These are phyloP conservation scores for Trichosporon sp. DNA, from an alignment of 1,284 basidiomycete genomes.

Conservation along the genomic window DNA sequence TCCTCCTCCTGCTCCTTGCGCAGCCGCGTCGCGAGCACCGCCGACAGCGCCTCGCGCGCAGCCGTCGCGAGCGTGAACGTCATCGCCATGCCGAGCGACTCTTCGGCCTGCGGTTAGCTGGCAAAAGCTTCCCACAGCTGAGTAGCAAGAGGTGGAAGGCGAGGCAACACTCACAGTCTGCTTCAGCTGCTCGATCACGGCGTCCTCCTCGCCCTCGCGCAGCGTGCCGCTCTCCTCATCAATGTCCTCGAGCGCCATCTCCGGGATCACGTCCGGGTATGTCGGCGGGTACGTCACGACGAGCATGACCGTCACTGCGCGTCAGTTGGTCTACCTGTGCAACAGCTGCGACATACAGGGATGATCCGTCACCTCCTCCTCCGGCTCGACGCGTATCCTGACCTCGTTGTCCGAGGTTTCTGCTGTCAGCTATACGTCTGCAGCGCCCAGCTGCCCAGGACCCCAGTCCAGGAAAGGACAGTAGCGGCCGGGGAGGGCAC, in stretches of 20 bases:
- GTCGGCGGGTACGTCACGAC: conserved; percentile 64
- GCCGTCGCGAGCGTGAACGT: conserved; percentile 89
- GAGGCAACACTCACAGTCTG: conserved; percentile 57
- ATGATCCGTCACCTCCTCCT: conserved; percentile 55
- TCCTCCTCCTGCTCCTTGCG: conserved; percentile 62
- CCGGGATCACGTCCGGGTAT: conserved; percentile 73
- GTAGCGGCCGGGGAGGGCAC: no score
- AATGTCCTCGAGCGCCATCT: conserved; percentile 62
- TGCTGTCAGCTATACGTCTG: conserved; percentile 57
- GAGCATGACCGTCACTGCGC: conserved; percentile 70
- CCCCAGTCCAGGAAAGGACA: background rate
- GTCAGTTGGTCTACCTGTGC: background rate
- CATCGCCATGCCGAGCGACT: conserved; percentile 95
- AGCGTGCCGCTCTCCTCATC: conserved; percentile 57
- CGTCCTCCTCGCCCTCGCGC: conserved; percentile 54
- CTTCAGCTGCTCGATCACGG: conserved; percentile 62
- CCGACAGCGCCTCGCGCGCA: conserved; percentile 71
- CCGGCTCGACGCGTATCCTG: conserved; percentile 82
- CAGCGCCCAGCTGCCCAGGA: background rate
- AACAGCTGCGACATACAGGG: conserved; percentile 25
- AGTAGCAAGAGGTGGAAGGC: background rate
- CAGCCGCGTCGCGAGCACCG: conserved; percentile 60
- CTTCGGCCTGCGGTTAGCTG: conserved; percentile 61
- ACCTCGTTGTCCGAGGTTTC: conserved; percentile 78
- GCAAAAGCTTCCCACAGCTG: no score